Base-by-base conservation (phyloP, 2,329 filamentous ascomycete genomes). In the Phaeosphaeriaceae sp. region DNA sequence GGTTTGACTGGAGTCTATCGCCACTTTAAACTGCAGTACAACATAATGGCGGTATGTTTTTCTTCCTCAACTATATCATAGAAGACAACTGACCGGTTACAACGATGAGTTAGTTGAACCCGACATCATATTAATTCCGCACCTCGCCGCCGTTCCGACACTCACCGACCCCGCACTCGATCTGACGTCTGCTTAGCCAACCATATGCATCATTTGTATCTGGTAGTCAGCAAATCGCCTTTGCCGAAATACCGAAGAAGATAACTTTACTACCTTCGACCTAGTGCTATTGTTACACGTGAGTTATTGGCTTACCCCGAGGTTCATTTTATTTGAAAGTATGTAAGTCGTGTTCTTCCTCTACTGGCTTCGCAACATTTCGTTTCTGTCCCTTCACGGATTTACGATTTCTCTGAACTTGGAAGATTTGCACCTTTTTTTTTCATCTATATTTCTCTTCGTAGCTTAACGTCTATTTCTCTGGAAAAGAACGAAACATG, bases 91-190 rank as follows among this genome's bases (percentile, higher is more conserved):
- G n/a, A n/a, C n/a, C n/a, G n/a, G n/a, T n/a, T n/a, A n/a, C n/a
- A n/a, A n/a, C n/a, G n/a, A n/a, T n/a, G n/a, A n/a, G n/a, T n/a
- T n/a, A n/a, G n/a, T n/a, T n/a, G n/a, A n/a, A n/a, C n/a, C n/a
- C n/a, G n/a, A n/a, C n/a, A n/a, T n/a, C n/a, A n/a, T 17, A 5
- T 18, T 17, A 28, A 17, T 37, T 28, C 23, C 26, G 34, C 48
- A 11, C 12, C 21, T 30, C 20, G 48, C 34, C 33, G n/a, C 34
- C 12, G 7, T n/a, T 42, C 46, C 39, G 39, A 48, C 39, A 20
- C 40, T 41, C 40, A 18, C 18, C 33, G 23, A 54, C 46, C 50
- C 46, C 50, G 46, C 46, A 30, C 37, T 44, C 30, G 34, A 41
- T 17, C 20, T 16, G 32, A 29, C 9, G 18, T 34, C 17, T 37